Evolutionary conservation across 306 rosid genomes (phyloP).

Genomic region (Cyclanthera cordifolia): DNA sequence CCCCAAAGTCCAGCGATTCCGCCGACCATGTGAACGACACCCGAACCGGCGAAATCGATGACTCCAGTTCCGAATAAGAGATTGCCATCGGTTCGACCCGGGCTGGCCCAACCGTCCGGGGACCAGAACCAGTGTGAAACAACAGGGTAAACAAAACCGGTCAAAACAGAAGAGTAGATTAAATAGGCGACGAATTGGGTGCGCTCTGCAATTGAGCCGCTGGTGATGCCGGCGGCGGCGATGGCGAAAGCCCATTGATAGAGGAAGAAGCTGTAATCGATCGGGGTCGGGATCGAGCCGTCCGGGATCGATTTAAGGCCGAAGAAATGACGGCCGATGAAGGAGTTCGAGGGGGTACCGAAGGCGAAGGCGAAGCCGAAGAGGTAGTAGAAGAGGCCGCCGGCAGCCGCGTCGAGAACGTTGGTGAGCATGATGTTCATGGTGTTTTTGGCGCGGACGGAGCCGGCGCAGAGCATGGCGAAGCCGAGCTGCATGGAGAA

Average conservation of each 20-base stretch:
- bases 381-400: slow-evolving; percentile 14
- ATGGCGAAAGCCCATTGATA: slow-evolving; percentile 13
- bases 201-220: slow-evolving; percentile 11
- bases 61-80: slow-evolving; percentile 7
- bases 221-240: slow-evolving; percentile 16
- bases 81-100: neutral
- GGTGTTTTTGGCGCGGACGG: slow-evolving; percentile 12
- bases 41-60: slow-evolving; percentile 13
- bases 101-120: slow-evolving; percentile 11
- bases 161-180: slow-evolving; percentile 10
- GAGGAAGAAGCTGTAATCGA: slow-evolving; percentile 10
- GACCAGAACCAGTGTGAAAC: slow-evolving; percentile 14
- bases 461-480: slow-evolving; percentile 13
- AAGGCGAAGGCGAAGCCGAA: slow-evolving; percentile 16
- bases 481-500: slow-evolving; percentile 16
- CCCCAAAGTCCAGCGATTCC: slow-evolving; percentile 15
- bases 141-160: slow-evolving; percentile 13
- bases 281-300: neutral
- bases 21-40: slow-evolving; percentile 14
- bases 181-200: slow-evolving; percentile 11
- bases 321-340: slow-evolving; percentile 16
- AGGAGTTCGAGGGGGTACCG: slow-evolving; percentile 8
- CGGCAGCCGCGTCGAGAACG: slow-evolving; percentile 14
- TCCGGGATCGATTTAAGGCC: slow-evolving; percentile 4
- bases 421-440: slow-evolving; percentile 18